Evolutionary conservation across 176 grass and related monocot species (phyloP).

Genomic region (Canna indica): DNA sequence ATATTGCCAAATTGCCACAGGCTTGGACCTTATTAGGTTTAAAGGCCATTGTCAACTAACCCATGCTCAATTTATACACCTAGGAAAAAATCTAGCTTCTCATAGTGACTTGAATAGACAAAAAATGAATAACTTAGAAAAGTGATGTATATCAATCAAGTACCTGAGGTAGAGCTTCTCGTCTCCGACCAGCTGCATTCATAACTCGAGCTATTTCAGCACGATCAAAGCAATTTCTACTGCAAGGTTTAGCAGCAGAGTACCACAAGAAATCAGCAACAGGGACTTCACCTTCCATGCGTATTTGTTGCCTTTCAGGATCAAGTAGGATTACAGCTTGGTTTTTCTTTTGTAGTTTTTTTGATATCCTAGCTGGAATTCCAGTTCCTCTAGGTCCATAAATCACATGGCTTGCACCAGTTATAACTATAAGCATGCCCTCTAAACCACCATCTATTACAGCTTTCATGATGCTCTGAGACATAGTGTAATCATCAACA

Average conservation of each 20-base stretch:
- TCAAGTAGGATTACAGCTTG: constrained; percentile 89
- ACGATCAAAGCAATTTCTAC: constrained; percentile 94
- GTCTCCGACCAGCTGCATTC: constrained; percentile 85
- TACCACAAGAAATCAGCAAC: constrained; percentile 94
- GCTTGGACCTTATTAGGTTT: background rate
- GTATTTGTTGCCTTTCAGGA: constrained; percentile 95
- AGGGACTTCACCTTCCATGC: constrained; percentile 89
- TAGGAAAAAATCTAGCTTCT: background rate
- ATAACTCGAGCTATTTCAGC: constrained; percentile 96
- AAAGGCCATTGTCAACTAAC: background rate
- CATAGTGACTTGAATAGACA: background rate
- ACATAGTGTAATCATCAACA: constrained; percentile 95
- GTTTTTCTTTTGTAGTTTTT: constrained; percentile 90
- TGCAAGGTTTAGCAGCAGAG: constrained; percentile 89
- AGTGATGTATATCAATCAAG: background rate
- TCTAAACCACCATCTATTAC: constrained; percentile 50
- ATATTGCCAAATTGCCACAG: background rate
- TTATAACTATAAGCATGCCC: constrained; percentile 87
- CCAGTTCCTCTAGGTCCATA: constrained; percentile 77
- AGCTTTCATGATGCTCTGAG: constrained; percentile 73
- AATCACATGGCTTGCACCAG: constrained; percentile 88
- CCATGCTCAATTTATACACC: background rate
- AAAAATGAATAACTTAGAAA: background rate
- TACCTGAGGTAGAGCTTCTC: constrained; percentile 93
- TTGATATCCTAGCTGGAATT: constrained; percentile 90